A percentile compares a stretch with the other conserved stretches of the same genome.
Conservation (phyloP, 2,329 filamentous ascomycete genomes). For the Botrytis elliptica region DNA sequence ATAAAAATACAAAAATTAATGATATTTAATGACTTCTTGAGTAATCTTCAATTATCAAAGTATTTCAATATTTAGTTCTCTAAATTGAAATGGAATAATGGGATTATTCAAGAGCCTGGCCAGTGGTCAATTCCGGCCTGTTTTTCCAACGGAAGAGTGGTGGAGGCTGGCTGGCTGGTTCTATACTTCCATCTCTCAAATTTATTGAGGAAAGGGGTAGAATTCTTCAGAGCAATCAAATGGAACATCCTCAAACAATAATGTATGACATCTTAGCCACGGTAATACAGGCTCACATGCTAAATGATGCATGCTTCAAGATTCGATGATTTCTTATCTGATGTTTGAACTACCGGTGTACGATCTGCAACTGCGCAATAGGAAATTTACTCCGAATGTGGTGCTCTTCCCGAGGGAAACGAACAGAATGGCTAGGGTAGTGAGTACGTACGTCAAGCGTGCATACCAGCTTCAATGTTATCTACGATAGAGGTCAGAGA, state of each 20-base stretch:
- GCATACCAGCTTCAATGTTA: not conserved
- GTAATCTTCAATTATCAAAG: no score
- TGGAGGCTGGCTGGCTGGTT: not conserved
- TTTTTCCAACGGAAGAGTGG: no score
- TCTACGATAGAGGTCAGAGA: not conserved
- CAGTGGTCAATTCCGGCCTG: no score
- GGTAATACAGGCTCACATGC: not conserved
- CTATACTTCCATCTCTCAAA: not conserved
- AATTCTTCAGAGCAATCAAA: not conserved
- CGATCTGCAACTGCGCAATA: not conserved
- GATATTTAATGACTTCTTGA: no score
- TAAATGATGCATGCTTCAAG: slow-evolving; percentile 5
- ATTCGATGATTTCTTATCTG: slow-evolving; percentile 16
- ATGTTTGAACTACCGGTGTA: not conserved
- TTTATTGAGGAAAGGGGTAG: not conserved
- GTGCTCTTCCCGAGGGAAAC: not conserved
- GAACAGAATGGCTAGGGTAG: not conserved
- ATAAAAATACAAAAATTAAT: no score
- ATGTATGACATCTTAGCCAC: not conserved
- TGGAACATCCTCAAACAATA: not conserved
- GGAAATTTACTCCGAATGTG: slow-evolving; percentile 10
- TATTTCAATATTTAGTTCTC: no score
- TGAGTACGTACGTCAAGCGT: not conserved
- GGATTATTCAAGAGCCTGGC: no score
- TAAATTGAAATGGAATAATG: no score